Conservation (phyloP, 1,139 yeast species). For the Sugiyamaella xylanicola region DNA sequence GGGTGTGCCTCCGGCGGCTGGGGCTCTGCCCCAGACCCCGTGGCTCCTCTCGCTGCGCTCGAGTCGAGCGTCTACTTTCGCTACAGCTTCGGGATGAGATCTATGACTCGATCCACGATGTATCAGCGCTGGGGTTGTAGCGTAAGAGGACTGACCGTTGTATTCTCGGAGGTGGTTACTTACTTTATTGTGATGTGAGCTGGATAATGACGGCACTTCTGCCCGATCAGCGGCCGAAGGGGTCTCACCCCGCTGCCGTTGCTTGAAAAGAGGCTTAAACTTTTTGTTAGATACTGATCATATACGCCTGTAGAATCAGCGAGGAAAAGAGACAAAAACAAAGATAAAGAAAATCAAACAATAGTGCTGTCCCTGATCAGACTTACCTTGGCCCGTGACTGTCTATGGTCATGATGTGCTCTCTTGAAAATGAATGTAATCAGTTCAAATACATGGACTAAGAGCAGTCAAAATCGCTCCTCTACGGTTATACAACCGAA, state of each 20-base stretch:
- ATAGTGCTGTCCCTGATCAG: background rate
- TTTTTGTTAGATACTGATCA: too few relatives aligned
- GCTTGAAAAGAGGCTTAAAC: slow-evolving; percentile 16
- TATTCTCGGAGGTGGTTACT: too few relatives aligned
- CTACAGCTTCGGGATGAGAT: too few relatives aligned
- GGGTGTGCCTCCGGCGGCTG: background rate
- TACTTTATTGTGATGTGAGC: slow-evolving; percentile 37
- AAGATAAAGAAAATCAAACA: too few relatives aligned
- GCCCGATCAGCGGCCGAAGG: slow-evolving; percentile 28
- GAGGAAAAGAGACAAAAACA: too few relatives aligned
- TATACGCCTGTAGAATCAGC: too few relatives aligned
- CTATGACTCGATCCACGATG: too few relatives aligned
- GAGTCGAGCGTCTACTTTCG: too few relatives aligned
- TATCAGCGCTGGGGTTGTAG: too few relatives aligned
- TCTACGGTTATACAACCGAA: too few relatives aligned
- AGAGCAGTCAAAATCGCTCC: background rate
- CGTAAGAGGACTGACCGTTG: too few relatives aligned
- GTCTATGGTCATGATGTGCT: slow-evolving; percentile 19
- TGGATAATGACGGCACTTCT: slow-evolving; percentile 30
- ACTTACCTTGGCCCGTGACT: slow-evolving; percentile 22
- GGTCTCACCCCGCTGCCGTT: slow-evolving; percentile 16
- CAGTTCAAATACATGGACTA: slow-evolving; percentile 16
- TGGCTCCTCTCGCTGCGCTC: background rate
- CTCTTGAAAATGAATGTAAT: background rate
- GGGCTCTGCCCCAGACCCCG: slow-evolving; percentile 4